phyloP scores from a whole-genome alignment of 257 asterid species.

The Fraxinus anomala region DNA sequence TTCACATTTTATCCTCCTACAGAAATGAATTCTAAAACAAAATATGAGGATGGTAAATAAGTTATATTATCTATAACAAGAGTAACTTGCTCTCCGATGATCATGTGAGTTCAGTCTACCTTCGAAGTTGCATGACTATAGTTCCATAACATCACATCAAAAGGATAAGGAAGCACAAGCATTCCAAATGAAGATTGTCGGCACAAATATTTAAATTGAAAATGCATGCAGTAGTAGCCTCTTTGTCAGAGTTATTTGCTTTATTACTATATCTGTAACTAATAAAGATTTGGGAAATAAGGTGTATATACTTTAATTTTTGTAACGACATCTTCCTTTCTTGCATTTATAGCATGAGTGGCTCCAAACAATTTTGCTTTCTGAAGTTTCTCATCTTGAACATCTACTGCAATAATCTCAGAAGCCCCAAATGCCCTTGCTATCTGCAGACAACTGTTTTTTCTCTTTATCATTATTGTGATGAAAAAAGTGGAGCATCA shows the following conservation, averaged over 20 bases:
- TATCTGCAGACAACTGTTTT: constrained; percentile 92
- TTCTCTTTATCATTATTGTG: constrained; percentile 38
- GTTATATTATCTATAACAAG: background rate
- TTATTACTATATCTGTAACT: background rate
- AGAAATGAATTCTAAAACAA: background rate
- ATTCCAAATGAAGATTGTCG: background rate
- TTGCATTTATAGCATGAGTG: constrained; percentile 80
- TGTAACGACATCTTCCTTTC: constrained; percentile 68
- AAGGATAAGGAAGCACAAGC: background rate
- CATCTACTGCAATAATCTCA: constrained; percentile 93
- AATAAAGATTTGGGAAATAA: constrained; percentile 8
- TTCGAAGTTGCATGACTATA: background rate
- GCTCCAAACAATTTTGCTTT: constrained; percentile 84
- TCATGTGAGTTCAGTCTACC: background rate
- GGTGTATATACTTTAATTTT: constrained; percentile 57
- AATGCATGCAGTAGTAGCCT: background rate
- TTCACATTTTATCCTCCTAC: background rate
- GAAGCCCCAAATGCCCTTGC: constrained; percentile 99
- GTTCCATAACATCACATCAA: background rate
- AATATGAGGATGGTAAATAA: background rate
- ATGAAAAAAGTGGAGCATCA: constrained; percentile 18
- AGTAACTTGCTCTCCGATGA: background rate
- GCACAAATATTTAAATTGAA: background rate
- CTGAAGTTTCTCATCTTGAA: constrained; percentile 87
- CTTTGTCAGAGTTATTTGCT: background rate